phyloP scores from a whole-genome alignment of 169 alveolate genomes.

The Theileria sp. region DNA sequence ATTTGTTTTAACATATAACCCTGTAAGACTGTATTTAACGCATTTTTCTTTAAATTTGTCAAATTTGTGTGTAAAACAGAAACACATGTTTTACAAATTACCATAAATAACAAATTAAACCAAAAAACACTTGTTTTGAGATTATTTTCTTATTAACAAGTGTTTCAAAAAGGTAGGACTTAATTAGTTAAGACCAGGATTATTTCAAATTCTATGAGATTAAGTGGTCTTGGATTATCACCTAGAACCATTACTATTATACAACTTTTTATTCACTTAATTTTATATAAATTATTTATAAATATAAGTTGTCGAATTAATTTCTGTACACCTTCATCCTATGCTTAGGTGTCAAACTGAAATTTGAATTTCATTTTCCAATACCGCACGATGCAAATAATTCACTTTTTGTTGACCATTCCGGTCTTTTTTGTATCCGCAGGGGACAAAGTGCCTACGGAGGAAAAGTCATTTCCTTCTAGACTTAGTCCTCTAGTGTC shows the following conservation, averaged over 20 bases:
- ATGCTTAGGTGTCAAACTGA: background rate
- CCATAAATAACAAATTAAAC: background rate
- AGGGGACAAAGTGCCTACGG: background rate
- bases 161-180: background rate
- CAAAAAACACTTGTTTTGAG: background rate
- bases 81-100: background rate
- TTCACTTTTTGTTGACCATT: background rate
- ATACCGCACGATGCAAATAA: background rate
- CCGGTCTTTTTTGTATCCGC: constrained; percentile 6
- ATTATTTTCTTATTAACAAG: background rate
- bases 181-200: background rate
- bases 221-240: background rate
- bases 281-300: too few species aligned
- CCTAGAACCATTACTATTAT: too few species aligned
- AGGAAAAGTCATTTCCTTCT: background rate
- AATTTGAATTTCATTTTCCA: background rate
- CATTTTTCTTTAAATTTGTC: background rate
- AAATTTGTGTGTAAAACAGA: background rate
- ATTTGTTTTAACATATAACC: background rate
- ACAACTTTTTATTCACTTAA: background rate
- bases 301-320: background rate
- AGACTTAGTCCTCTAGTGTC: background rate
- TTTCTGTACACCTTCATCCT: background rate
- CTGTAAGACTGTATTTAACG: background rate
- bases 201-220: background rate